phyloP scores from a whole-genome alignment of 371 early-diverging fungal species.

The Mortierella sp. region DNA sequence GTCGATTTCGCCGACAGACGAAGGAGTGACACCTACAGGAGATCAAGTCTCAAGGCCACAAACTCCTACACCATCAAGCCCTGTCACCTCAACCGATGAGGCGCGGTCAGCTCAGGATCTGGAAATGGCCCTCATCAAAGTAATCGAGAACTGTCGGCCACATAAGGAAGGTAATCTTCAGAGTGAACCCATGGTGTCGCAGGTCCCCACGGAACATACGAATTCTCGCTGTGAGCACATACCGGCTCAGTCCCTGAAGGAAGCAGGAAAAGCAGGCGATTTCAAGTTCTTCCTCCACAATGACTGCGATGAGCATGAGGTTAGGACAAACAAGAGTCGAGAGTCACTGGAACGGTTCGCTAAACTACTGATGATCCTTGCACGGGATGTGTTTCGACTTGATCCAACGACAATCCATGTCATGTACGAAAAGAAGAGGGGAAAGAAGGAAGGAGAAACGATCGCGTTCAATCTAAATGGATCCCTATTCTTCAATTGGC shows the following conservation, averaged over 20 bases:
- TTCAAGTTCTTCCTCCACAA: slow-evolving; percentile 68
- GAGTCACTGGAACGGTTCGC: slow-evolving; percentile 66
- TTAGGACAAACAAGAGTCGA: slow-evolving; percentile 57
- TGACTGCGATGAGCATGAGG: slow-evolving; percentile 53
- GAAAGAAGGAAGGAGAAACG: slow-evolving; percentile 68
- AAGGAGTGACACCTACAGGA: background rate
- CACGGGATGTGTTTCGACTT: slow-evolving; percentile 73
- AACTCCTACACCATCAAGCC: slow-evolving; percentile 56
- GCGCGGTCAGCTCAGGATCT: slow-evolving; percentile 61
- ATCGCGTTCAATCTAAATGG: slow-evolving; percentile 87
- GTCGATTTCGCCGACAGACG: too few relatives aligned
- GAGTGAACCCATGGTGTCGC: slow-evolving; percentile 32
- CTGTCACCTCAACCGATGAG: slow-evolving; percentile 50
- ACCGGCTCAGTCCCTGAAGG: slow-evolving; percentile 65
- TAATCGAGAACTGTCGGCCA: slow-evolving; percentile 67
- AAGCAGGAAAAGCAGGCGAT: slow-evolving; percentile 60
- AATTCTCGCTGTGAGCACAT: slow-evolving; percentile 64
- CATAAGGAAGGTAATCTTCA: slow-evolving; percentile 52
- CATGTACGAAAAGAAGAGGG: too few relatives aligned
- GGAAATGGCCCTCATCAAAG: slow-evolving; percentile 60
- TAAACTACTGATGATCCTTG: slow-evolving; percentile 63
- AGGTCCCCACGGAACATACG: slow-evolving; percentile 31
- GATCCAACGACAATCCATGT: slow-evolving; percentile 70
- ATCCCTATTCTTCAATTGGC: slow-evolving; percentile 85
- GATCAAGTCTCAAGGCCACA: slow-evolving; percentile 25